These are phyloP conservation scores for Suillus placidus DNA, from an alignment of 768 basidiomycete genomes.

Conservation along the genomic window DNA sequence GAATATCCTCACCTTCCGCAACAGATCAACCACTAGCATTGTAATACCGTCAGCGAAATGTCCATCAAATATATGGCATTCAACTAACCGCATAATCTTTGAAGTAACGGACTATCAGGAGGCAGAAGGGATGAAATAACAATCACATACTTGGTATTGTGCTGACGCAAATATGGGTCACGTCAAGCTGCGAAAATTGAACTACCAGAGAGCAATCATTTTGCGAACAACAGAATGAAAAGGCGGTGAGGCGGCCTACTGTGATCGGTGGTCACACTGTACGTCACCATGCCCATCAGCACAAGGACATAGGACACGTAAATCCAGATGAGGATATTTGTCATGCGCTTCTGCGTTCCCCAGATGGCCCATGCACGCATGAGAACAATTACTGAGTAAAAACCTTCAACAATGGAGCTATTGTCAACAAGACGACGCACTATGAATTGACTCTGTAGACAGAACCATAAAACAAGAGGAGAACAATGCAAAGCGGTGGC, in stretches of 20 bases:
- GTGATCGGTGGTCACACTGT: not conserved
- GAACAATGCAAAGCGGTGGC: slow-evolving; percentile 6
- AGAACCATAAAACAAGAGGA: slow-evolving; percentile 11
- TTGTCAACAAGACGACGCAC: slow-evolving; percentile 14
- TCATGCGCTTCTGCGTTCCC: slow-evolving; percentile 17
- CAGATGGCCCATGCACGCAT: slow-evolving; percentile 29
- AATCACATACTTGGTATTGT: slow-evolving; percentile 15
- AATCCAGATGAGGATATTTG: not conserved
- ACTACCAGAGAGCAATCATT: not conserved
- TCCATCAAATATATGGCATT: not conserved
- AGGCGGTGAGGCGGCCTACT: not conserved
- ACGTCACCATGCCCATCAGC: slow-evolving; percentile 5
- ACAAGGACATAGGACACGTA: slow-evolving; percentile 17
- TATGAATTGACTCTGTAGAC: slow-evolving; percentile 24
- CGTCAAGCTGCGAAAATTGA: slow-evolving; percentile 16
- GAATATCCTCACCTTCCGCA: slow-evolving; percentile 7
- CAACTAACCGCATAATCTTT: not conserved
- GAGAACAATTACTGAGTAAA: slow-evolving; percentile 24
- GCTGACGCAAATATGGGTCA: slow-evolving; percentile 17
- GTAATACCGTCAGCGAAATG: not conserved
- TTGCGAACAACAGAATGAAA: not conserved
- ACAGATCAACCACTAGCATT: slow-evolving; percentile 12
- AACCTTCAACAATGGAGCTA: not conserved
- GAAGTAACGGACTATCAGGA: not conserved
- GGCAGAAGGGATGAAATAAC: not conserved